Percentiles rank a stretch among this genome's conserved stretches.
Evolutionary conservation across 2,329 filamentous ascomycete species (phyloP).

Genomic region (Paramyrothecium roridum): DNA sequence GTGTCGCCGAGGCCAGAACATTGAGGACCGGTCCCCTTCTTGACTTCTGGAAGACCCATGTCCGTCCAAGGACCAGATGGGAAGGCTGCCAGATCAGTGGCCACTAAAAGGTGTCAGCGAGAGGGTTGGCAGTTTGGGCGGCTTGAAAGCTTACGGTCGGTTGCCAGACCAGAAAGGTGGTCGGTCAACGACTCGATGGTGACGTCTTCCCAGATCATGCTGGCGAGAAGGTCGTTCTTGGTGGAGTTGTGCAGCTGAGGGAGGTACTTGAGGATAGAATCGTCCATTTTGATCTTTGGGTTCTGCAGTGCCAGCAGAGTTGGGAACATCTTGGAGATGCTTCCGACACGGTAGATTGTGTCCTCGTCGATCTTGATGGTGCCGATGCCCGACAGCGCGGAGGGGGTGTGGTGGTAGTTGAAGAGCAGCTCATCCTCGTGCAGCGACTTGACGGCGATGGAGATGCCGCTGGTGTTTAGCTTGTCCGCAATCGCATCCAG

Average conservation of each 20-base stretch:
- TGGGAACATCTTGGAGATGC: slow-evolving; percentile 29
- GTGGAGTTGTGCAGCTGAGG: slow-evolving; percentile 28
- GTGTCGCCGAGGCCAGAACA: slow-evolving; percentile 33
- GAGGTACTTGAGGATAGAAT: slow-evolving; percentile 42
- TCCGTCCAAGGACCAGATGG: slow-evolving; percentile 19
- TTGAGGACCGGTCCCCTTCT: slow-evolving; percentile 20
- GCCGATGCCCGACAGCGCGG: slow-evolving; percentile 17
- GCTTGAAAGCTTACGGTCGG: slow-evolving; percentile 24
- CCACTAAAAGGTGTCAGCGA: slow-evolving; percentile 19
- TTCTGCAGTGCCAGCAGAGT: slow-evolving; percentile 26
- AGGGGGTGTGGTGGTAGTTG: slow-evolving; percentile 37
- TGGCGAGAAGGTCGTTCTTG: slow-evolving; percentile 20
- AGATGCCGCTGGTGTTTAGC: slow-evolving; percentile 30
- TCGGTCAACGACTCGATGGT: slow-evolving; percentile 41
- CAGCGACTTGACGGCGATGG: slow-evolving; percentile 37
- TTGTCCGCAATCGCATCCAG: slow-evolving; percentile 19
- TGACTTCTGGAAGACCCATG: slow-evolving; percentile 27
- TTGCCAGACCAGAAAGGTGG: slow-evolving; percentile 40
- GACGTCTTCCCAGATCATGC: slow-evolving; percentile 41
- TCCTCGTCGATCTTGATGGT: slow-evolving; percentile 21
- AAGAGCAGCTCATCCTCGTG: slow-evolving; percentile 33
- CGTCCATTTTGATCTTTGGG: slow-evolving; percentile 29
- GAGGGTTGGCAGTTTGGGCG: not conserved
- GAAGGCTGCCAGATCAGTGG: slow-evolving; percentile 26
- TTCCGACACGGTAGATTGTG: slow-evolving; percentile 31